A percentile compares a stretch with the other conserved stretches of the same genome.
Conservation (phyloP, 805 yeast genomes). For the Pichia cabralensis region DNA sequence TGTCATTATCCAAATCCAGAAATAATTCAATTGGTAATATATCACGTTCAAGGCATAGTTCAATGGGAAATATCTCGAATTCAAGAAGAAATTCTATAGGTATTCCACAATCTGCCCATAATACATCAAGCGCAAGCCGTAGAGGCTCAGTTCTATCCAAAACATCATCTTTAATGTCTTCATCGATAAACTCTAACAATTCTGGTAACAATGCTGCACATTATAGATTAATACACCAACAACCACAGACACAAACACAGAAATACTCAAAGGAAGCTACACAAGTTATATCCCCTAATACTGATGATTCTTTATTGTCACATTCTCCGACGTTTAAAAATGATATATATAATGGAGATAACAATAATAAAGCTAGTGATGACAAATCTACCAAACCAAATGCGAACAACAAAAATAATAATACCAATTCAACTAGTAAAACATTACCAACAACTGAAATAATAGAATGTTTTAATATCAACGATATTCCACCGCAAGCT, state of each 20-base stretch:
- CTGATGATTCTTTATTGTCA: not conserved
- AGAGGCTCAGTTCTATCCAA: slow-evolving; percentile 3
- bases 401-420: no score
- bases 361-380: no score
- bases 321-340: no score
- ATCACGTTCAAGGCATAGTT: slow-evolving; percentile 1
- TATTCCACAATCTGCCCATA: no score
- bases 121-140: no score
- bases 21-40: slow-evolving; percentile 11
- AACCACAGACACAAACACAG: not conserved
- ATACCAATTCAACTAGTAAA: no score
- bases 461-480: slow-evolving; percentile 5
- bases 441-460: no score
- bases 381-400: no score
- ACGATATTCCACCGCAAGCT: slow-evolving; percentile 40
- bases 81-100: slow-evolving; percentile 13
- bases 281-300: not conserved
- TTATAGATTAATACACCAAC: no score
- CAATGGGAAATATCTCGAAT: not conserved
- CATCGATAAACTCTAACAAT: slow-evolving; percentile 1
- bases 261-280: not conserved
- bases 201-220: no score
- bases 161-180: slow-evolving; percentile 2
- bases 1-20: slow-evolving; percentile 13
- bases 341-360: no score